Conservation (phyloP, 345 rosid genomes). For the Camelina hispida region DNA sequence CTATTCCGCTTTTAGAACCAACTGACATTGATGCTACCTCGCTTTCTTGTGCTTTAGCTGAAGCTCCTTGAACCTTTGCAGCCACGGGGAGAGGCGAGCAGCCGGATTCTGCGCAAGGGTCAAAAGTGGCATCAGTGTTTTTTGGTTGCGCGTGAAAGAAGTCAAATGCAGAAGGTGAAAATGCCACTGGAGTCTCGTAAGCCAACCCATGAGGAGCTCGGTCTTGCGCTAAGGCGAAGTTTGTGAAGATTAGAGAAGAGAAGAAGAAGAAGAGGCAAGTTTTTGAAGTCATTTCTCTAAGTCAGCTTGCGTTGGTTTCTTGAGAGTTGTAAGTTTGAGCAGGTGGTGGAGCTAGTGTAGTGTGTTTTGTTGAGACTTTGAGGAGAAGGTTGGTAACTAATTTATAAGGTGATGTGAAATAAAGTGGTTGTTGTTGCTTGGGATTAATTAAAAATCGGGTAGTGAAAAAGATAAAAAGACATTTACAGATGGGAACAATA, state of each 20-base stretch:
- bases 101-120: constrained; percentile 41
- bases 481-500: constrained; percentile 54
- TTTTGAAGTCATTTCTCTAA: constrained; percentile 46
- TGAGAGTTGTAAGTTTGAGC: constrained; percentile 20
- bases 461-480: constrained; percentile 28
- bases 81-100: constrained; percentile 76
- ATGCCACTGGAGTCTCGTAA: constrained; percentile 67
- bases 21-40: constrained; percentile 35
- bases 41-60: constrained; percentile 43
- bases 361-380: constrained; percentile 39
- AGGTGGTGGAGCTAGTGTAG: constrained; percentile 24
- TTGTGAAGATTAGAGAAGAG: constrained; percentile 46
- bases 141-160: constrained; percentile 81
- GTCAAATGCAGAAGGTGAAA: constrained; percentile 79
- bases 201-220: constrained; percentile 93
- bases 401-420: constrained; percentile 57
- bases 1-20: constrained; percentile 40
- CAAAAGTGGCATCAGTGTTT: constrained; percentile 36
- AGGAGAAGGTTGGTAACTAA: constrained; percentile 27
- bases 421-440: constrained; percentile 65
- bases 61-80: constrained; percentile 53
- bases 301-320: constrained; percentile 22
- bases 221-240: constrained; percentile 56
- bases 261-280: constrained; percentile 49
- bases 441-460: constrained; percentile 44